These are phyloP conservation scores for Didymella lethalis DNA, from an alignment of 2,329 filamentous ascomycete genomes.

Conservation along the genomic window DNA sequence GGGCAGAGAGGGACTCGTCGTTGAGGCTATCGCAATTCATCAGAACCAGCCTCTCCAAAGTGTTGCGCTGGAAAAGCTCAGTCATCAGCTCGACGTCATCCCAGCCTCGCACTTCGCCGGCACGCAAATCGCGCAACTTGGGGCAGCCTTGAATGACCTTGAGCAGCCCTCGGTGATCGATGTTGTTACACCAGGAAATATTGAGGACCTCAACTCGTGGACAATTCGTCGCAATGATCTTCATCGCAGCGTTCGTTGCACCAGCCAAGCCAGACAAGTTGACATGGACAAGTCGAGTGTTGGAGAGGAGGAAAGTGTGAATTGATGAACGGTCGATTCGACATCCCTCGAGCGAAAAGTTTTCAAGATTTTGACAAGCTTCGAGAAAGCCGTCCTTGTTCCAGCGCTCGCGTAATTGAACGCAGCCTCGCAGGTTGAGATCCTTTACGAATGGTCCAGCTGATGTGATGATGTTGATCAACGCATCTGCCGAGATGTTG, in stretches of 20 bases:
- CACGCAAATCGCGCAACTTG: conserved; percentile 78
- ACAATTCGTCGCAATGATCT: conserved; percentile 82
- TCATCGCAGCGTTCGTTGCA: conserved; percentile 84
- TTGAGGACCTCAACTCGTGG: conserved; percentile 84
- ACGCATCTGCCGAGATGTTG: conserved; percentile 81
- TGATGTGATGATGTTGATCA: conserved; percentile 83
- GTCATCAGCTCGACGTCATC: conserved; percentile 75
- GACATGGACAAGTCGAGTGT: conserved; percentile 79
- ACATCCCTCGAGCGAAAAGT: conserved; percentile 88
- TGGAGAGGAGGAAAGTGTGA: conserved; percentile 79
- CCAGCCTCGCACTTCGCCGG: conserved; percentile 82
- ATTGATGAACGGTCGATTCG: conserved; percentile 81
- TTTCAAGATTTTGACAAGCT: conserved; percentile 84
- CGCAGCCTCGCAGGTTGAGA: conserved; percentile 88
- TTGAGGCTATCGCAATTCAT: conserved; percentile 80
- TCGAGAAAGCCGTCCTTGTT: conserved; percentile 78
- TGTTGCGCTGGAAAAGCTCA: conserved; percentile 80
- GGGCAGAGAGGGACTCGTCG: conserved; percentile 74
- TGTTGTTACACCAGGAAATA: conserved; percentile 89
- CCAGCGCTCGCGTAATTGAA: conserved; percentile 86
- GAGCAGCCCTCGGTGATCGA: conserved; percentile 78
- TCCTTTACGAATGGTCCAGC: conserved; percentile 91
- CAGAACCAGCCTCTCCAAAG: conserved; percentile 80
- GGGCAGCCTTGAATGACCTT: conserved; percentile 76
- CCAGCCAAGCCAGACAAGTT: conserved; percentile 84